These are phyloP conservation scores for Claviceps cyperi DNA, from an alignment of 2,329 filamentous ascomycete species.

Conservation along the genomic window DNA sequence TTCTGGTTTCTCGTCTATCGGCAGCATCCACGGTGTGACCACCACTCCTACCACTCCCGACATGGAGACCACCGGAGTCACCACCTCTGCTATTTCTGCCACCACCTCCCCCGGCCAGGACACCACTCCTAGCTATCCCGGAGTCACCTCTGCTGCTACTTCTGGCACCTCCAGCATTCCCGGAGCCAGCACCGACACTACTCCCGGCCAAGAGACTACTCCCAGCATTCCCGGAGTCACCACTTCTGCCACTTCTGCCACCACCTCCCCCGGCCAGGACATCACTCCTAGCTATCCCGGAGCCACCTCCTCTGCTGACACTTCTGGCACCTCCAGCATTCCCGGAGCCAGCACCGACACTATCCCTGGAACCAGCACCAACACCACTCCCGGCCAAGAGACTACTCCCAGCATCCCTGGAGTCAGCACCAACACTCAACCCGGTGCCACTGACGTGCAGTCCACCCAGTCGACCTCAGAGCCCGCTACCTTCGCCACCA, in stretches of 20 bases:
- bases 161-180: neutral
- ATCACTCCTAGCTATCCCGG: slow-evolving; percentile 9
- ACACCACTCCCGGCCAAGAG: neutral
- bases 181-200: too few species aligned
- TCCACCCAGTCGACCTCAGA: too few species aligned
- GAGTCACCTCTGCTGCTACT: slow-evolving; percentile 3
- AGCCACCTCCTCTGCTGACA: slow-evolving; percentile 1
- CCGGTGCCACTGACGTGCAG: too few species aligned
- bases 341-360: neutral
- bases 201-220: neutral
- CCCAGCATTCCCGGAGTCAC: neutral
- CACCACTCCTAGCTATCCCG: slow-evolving; percentile 7
- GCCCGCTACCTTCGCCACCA: too few species aligned
- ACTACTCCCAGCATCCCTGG: too few species aligned
- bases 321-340: neutral
- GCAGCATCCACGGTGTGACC: neutral
- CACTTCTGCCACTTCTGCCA: too few species aligned
- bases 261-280: slow-evolving; percentile 4
- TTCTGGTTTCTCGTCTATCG: neutral
- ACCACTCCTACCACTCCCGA: neutral
- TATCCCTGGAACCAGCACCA: neutral
- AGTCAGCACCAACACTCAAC: too few species aligned
- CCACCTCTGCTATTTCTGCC: neutral
- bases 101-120: slow-evolving; percentile 4
- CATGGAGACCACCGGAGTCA: too few species aligned